Conservation (phyloP, 164 flowering plant species). For the Nymphaea thermarum region DNA sequence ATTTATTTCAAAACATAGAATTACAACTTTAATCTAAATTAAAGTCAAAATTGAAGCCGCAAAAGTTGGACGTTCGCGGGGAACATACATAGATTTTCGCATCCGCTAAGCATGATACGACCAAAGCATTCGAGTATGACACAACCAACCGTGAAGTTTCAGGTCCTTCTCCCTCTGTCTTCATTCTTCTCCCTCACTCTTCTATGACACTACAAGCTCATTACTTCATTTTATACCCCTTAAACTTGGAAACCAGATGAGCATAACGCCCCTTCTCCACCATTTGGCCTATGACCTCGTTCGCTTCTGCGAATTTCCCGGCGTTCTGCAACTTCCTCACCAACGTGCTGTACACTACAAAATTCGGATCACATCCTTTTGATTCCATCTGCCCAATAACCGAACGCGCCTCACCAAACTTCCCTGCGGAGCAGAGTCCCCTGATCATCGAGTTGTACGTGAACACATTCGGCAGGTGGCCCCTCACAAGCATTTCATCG, state of each 20-base stretch:
- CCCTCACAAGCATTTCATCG: slow-evolving; percentile 54
- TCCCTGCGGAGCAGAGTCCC: slow-evolving; percentile 64
- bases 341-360: slow-evolving; percentile 64
- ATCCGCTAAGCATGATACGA: too few species aligned
- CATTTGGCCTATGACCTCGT: slow-evolving; percentile 52
- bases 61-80: too few species aligned
- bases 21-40: too few species aligned
- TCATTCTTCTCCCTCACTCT: too few species aligned
- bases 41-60: too few species aligned
- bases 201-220: not conserved
- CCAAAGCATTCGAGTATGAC: too few species aligned
- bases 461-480: slow-evolving; percentile 76
- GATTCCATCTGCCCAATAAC: slow-evolving; percentile 78
- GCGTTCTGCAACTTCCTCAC: slow-evolving; percentile 58
- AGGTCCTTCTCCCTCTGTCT: too few species aligned
- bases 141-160: too few species aligned
- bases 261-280: slow-evolving; percentile 53
- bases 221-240: slow-evolving; percentile 41
- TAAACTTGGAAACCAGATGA: slow-evolving; percentile 42
- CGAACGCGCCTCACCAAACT: slow-evolving; percentile 53
- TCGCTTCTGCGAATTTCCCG: slow-evolving; percentile 58
- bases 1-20: too few species aligned
- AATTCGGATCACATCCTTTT: slow-evolving; percentile 80
- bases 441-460: slow-evolving; percentile 93
- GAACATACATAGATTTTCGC: too few species aligned